These are phyloP conservation scores for Phytophthora europaea DNA, from an alignment of 352 stramenopile genomes.

Conservation along the genomic window DNA sequence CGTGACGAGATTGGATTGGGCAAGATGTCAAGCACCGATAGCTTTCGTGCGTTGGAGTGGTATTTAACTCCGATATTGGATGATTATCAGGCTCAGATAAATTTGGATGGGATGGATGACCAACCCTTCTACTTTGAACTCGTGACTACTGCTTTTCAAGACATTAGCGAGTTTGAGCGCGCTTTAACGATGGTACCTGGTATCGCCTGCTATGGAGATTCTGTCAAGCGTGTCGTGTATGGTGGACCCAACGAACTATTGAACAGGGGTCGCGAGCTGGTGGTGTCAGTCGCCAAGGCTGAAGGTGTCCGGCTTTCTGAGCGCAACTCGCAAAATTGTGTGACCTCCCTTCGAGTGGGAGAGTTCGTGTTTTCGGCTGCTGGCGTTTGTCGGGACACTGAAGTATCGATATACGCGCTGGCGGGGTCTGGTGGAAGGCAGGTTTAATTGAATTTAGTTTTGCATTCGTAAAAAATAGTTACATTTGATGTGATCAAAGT, in stretches of 20 bases:
- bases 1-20: conserved; percentile 9
- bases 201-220: conserved; percentile 8
- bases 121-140: conserved; percentile 17
- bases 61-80: conserved; percentile 18
- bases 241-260: conserved; percentile 20
- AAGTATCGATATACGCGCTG: no score
- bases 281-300: conserved; percentile 2
- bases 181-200: conserved; percentile 1
- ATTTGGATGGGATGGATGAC: conserved; percentile 10
- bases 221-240: conserved; percentile 7
- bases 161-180: conserved; percentile 2
- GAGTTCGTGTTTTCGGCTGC: conserved; percentile 23
- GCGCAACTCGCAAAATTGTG: neutral
- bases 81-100: neutral
- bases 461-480: no score
- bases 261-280: conserved; percentile 1
- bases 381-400: conserved; percentile 17
- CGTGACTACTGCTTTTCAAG: neutral
- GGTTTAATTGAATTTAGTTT: no score
- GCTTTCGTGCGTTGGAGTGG: conserved; percentile 6
- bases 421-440: no score
- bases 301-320: conserved; percentile 1
- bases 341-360: neutral
- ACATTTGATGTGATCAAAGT: no score
- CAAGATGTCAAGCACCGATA: neutral